Conservation (phyloP, 2,329 filamentous ascomycete species). For the Bisporella sp. region DNA sequence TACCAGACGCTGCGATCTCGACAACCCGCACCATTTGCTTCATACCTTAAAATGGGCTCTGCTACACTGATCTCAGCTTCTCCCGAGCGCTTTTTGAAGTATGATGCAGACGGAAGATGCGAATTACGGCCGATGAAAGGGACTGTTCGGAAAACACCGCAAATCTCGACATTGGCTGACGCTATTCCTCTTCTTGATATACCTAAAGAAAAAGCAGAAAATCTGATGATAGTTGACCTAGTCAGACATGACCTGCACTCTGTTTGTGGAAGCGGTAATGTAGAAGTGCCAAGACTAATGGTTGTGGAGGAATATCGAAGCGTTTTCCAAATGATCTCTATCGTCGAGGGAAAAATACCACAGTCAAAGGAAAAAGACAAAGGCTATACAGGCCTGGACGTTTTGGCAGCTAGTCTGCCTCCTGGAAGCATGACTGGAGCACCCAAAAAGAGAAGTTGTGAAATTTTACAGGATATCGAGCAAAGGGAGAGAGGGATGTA, state of each 20-base stretch:
- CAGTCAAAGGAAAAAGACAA: conserved; percentile 8
- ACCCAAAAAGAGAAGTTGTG: conserved; percentile 87
- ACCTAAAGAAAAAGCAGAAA: conserved; percentile 89
- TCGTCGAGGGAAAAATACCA: conserved; percentile 60
- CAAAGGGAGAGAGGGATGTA: conserved; percentile 64
- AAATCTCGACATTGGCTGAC: conserved; percentile 59
- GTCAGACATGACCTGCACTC: conserved; percentile 90
- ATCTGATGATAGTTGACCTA: conserved; percentile 95
- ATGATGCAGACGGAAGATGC: conserved; percentile 52
- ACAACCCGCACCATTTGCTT: conserved; percentile 49
- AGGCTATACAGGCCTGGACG: conserved; percentile 59
- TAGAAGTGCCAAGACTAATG: conserved; percentile 71
- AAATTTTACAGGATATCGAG: conserved; percentile 69
- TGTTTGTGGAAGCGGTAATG: conserved; percentile 69
- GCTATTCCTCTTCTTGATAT: conserved; percentile 68
- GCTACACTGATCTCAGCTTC: conserved; percentile 75
- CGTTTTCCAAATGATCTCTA: conserved; percentile 86
- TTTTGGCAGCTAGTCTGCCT: conserved; percentile 71
- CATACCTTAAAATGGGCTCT: conserved; percentile 64
- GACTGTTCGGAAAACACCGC: conserved; percentile 72
- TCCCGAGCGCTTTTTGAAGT: conserved; percentile 81
- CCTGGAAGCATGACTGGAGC: conserved; percentile 96
- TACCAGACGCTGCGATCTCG: conserved; percentile 23
- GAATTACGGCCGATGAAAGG: conserved; percentile 95
- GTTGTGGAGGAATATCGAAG: conserved; percentile 85